Percentiles rank a stretch among this genome's conserved stretches.
Conservation (phyloP, 179 eudicot genomes). For the Spinacia oleracea region DNA sequence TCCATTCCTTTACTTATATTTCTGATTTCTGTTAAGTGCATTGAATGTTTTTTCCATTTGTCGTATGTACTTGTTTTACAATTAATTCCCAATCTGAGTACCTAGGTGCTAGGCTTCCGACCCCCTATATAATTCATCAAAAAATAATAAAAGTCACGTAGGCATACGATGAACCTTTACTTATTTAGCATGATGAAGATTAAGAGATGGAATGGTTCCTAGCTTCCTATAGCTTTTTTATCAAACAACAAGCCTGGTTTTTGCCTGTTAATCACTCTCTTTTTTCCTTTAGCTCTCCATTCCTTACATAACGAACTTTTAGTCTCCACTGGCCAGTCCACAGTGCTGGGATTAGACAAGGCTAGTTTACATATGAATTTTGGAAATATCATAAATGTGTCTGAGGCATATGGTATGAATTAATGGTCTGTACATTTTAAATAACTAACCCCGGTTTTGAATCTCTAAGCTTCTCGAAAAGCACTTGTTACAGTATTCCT, state of each 20-base stretch:
- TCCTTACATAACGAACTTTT: background rate
- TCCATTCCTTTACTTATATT: slow-evolving; percentile 16
- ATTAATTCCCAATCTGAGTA: background rate
- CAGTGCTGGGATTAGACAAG: background rate
- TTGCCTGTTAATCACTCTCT: background rate
- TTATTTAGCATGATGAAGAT: background rate
- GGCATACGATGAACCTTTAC: background rate
- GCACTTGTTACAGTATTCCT: background rate
- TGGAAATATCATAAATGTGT: background rate
- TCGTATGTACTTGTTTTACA: background rate
- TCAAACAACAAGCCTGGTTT: no score
- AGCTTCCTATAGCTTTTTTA: background rate
- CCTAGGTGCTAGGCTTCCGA: background rate
- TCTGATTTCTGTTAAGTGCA: slow-evolving; percentile 2
- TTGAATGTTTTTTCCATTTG: background rate
- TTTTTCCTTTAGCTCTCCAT: background rate
- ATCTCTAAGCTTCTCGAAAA: background rate
- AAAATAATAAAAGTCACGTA: background rate
- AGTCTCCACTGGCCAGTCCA: background rate
- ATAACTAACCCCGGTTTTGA: background rate
- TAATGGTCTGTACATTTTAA: background rate
- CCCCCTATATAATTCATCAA: background rate
- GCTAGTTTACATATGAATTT: background rate
- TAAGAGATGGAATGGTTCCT: background rate
- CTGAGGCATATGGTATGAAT: background rate